Base-by-base conservation (phyloP, 306 rosid species). In the Canavalia gladiata region DNA sequence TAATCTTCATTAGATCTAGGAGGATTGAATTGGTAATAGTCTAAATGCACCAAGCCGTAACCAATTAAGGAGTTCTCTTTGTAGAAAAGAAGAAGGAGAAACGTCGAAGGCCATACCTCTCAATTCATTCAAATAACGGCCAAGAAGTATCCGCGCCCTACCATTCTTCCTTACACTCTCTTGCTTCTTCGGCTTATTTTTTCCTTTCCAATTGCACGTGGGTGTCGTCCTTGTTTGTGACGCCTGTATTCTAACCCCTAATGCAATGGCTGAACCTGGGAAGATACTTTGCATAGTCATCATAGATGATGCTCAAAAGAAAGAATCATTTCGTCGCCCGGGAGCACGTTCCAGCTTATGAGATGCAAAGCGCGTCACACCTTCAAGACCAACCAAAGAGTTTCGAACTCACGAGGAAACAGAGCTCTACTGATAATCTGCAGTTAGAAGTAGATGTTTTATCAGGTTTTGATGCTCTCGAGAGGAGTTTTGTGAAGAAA, bases 311-410 rank as follows among this genome's bases (percentile, higher is more conserved):
- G 86, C 57, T 54, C 91, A 75, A 0, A 84, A 83, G 83, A 68
- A 89, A 57, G 92, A 87, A 34, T 90, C 99, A 0, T 95, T 91
- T 65, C 83, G 95, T 1, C 91, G 93, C 59, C 83, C 99, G 75
- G 94, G 84, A 95, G 91, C 47, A 91, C 94, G 39, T 87, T 95
- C 12, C 99, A 95, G 74, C 95, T 93, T 13, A 95, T 95, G 89
- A 97, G 99, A 66, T 95, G 99, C 83, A 18, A 18, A 18, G 91
- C 97, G 1, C 88, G 99, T 7, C 99, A 95, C 70, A 95, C 99
- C 57, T 93, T 95, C 59, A 97, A 95, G 99, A 95, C 93, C 63
- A 91, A 98, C 87, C 87, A 85, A 78, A 86, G 93, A 77, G 97
- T 93, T 52, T 91, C 62, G 94, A 90, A 86, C 81, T 84, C 86